A percentile compares a stretch with the other conserved stretches of the same genome.
These are phyloP conservation scores for Solanum aculeatissimum DNA, from an alignment of 305 asterid species.

Conservation along the genomic window DNA sequence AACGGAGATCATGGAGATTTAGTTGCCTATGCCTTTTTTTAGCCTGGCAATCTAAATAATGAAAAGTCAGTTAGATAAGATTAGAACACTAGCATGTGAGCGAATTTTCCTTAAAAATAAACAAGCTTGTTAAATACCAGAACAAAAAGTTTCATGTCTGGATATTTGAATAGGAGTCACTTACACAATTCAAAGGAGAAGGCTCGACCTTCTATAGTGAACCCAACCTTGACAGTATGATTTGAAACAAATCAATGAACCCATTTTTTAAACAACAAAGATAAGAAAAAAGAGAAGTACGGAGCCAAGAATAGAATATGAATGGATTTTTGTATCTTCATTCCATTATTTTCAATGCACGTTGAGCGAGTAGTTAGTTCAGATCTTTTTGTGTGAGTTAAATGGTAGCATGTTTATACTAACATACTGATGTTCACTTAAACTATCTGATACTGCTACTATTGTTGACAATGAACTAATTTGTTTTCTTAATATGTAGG, in stretches of 20 bases:
- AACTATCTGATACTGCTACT: background rate
- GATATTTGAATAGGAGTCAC: background rate
- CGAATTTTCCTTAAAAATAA: background rate
- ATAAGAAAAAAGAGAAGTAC: background rate
- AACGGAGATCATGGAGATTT: background rate
- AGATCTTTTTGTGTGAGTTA: background rate
- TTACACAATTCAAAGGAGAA: background rate
- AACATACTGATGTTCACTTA: background rate
- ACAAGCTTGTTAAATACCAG: background rate
- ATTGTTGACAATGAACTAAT: background rate
- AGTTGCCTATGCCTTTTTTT: background rate
- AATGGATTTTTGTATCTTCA: background rate
- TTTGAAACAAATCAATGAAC: background rate
- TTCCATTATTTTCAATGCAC: background rate
- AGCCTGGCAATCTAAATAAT: background rate
- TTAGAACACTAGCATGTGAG: background rate
- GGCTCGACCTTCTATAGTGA: background rate
- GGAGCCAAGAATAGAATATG: background rate
- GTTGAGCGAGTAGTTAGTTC: background rate
- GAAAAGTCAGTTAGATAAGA: background rate
- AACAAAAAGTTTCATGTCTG: background rate
- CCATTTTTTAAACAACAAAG: background rate
- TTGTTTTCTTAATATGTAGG: constrained; percentile 16
- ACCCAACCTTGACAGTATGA: background rate
- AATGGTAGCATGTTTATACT: background rate